Percentiles rank a stretch among this genome's conserved stretches.
These are phyloP conservation scores for Turritis glabra DNA, from an alignment of 345 rosid genomes.

Conservation along the genomic window DNA sequence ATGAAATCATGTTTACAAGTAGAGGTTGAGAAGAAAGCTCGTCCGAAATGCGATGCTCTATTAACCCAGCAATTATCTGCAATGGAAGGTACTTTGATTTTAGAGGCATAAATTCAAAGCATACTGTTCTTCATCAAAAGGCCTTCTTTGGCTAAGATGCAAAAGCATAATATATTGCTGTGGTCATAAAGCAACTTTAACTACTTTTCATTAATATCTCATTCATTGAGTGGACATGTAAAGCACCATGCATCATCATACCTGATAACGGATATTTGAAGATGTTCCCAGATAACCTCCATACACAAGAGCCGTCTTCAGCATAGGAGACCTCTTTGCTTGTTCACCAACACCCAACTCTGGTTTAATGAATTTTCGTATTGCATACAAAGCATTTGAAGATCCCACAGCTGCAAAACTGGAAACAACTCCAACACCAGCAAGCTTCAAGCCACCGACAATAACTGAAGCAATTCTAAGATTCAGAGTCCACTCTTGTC, in stretches of 20 bases:
- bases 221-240: neutral
- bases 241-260: slow-evolving; percentile 29
- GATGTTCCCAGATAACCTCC: slow-evolving; percentile 80
- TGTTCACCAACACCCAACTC: slow-evolving; percentile 44
- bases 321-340: slow-evolving; percentile 76
- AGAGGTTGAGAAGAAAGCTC: slow-evolving; percentile 70
- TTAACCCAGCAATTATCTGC: slow-evolving; percentile 91
- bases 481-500: slow-evolving; percentile 74
- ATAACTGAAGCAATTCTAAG: slow-evolving; percentile 83
- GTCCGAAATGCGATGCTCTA: slow-evolving; percentile 86
- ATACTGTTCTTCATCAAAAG: slow-evolving; percentile 7
- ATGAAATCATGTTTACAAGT: slow-evolving; percentile 83
- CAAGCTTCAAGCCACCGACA: slow-evolving; percentile 84
- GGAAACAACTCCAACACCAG: slow-evolving; percentile 79
- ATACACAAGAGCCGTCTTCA: slow-evolving; percentile 78
- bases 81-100: slow-evolving; percentile 16
- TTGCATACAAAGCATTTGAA: slow-evolving; percentile 61
- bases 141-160: slow-evolving; percentile 13
- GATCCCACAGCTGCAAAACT: slow-evolving; percentile 83
- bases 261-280: slow-evolving; percentile 95
- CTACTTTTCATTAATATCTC: neutral
- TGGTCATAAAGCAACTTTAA: neutral
- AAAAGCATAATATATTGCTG: slow-evolving; percentile 2
- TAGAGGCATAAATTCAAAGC: slow-evolving; percentile 17
- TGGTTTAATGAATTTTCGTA: slow-evolving; percentile 64